Conservation (phyloP, 2,329 filamentous ascomycete species). For the Ascochyta fabae region DNA sequence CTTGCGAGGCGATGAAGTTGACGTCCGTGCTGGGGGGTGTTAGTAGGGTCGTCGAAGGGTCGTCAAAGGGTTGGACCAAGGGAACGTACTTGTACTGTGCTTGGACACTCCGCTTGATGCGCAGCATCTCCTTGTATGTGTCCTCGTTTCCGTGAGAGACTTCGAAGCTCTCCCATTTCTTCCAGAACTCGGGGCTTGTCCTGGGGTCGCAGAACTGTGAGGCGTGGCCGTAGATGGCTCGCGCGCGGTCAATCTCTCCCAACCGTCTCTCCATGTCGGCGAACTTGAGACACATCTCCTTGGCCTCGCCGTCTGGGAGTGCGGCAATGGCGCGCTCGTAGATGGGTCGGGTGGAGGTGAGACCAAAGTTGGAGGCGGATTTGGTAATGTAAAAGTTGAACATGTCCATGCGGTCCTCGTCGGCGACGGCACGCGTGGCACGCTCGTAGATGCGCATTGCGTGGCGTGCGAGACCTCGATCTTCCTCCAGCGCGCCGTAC, state of each 20-base stretch:
- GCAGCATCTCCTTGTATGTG: slow-evolving; percentile 98
- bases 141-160: slow-evolving; percentile 98
- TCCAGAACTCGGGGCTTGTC: slow-evolving; percentile 89
- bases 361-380: slow-evolving; percentile 95
- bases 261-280: slow-evolving; percentile 93
- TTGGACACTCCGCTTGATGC: slow-evolving; percentile 96
- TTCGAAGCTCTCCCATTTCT: slow-evolving; percentile 96
- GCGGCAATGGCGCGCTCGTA: slow-evolving; percentile 95
- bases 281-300: slow-evolving; percentile 98
- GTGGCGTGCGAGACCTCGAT: slow-evolving; percentile 89
- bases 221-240: slow-evolving; percentile 94
- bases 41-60: slow-evolving; percentile 25
- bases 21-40: slow-evolving; percentile 75
- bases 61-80: neutral
- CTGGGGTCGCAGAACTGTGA: slow-evolving; percentile 97
- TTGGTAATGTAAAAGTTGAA: slow-evolving; percentile 99
- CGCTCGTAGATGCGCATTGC: slow-evolving; percentile 99
- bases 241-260: slow-evolving; percentile 91
- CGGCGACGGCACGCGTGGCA: slow-evolving; percentile 89
- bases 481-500: slow-evolving; percentile 97
- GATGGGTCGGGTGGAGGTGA: slow-evolving; percentile 91
- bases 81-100: slow-evolving; percentile 84
- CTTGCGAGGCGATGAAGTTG: slow-evolving; percentile 97
- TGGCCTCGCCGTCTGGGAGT: slow-evolving; percentile 90
- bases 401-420: slow-evolving; percentile 95